Base-by-base conservation (phyloP, 2,329 filamentous ascomycete genomes). In the Erysiphe neolycopersici region DNA sequence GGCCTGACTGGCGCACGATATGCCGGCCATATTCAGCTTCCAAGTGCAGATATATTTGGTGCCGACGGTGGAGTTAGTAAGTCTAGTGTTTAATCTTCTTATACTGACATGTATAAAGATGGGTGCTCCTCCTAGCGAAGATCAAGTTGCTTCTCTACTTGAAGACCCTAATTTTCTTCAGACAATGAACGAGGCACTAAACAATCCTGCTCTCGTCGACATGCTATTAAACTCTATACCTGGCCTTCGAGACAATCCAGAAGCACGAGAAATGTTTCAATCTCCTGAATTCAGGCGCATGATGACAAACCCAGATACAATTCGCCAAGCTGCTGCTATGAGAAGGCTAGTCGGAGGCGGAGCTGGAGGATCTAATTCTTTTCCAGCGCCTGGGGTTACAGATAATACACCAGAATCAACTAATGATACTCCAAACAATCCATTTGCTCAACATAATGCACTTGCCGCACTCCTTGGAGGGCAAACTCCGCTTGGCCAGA, bases 191-290 rank as follows among this genome's bases (percentile, higher is more conserved):
- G 87, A 94, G 61, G 83, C 85, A 32, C 78, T 98, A 59, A 81
- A 85, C 60, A 95, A 95, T 61, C 87, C 89, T n/a, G 72, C 76
- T 16, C 79, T 98, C 53, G 71, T 95, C 56, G 83, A 95, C 56
- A 82, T 91, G 71, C 81, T 95, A 70, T 84, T 98, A 53, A 74
- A 89, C 53, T 73, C 79, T 55, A 93, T 93, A 57, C 89, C 89
- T 2, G 77, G 83, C 68, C 65, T 84, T 16, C 71, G 76, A 53
- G 69, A 73, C 47, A 71, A 67, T 18, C 79, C 79, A 36, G 71
- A 78, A 47, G 80, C 81, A 18, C 73, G 84, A 52, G 74, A 91
- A 56, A 78, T 94, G 60, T 72, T 98, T 53, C 76, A 83, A 47
- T 89, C 85, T 19, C 85, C 85, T 0, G 71, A 84, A 49, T 84